A percentile compares a stretch with the other conserved stretches of the same genome.
Evolutionary conservation across 139 green algal genomes (phyloP).

Genomic region (Pseudopediastrum boryanum): DNA sequence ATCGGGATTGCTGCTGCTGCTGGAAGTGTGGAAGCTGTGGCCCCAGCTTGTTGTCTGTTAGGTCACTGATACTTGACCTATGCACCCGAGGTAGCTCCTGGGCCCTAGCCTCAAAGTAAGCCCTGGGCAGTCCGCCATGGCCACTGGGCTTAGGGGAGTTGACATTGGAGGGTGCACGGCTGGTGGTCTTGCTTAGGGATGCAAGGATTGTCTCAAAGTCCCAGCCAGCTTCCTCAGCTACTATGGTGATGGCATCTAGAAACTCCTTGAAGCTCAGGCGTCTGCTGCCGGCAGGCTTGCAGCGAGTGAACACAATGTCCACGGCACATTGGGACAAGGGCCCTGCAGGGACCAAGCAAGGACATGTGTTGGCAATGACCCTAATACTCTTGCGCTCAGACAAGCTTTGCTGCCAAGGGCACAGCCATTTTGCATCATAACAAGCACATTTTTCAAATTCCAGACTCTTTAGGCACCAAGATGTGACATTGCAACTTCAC

Average conservation of each 20-base stretch:
- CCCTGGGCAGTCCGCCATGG: neutral
- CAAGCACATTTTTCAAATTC: too few species aligned
- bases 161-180: neutral
- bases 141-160: neutral
- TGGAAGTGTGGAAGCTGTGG: conserved; percentile 14
- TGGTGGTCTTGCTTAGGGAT: conserved; percentile 10
- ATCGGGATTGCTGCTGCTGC: too few species aligned
- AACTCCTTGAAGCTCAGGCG: conserved; percentile 58
- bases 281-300: conserved; percentile 38
- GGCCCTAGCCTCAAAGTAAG: neutral
- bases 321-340: conserved; percentile 51
- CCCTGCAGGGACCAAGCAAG: conserved; percentile 44
- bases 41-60: conserved; percentile 7
- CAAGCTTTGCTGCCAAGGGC: too few species aligned
- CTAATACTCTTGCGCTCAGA: too few species aligned
- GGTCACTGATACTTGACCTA: conserved; percentile 4
- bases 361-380: too few species aligned
- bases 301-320: conserved; percentile 59
- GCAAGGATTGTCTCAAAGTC: conserved; percentile 54
- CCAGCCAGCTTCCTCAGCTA: conserved; percentile 57
- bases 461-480: too few species aligned
- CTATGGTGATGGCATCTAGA: conserved; percentile 45
- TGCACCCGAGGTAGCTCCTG: neutral
- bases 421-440: too few species aligned
- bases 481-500: too few species aligned